Evolutionary conservation across 768 basidiomycete genomes (phyloP), one percentile per base, ranked within the genome.

Genomic region (Mycena belliarum): DNA sequence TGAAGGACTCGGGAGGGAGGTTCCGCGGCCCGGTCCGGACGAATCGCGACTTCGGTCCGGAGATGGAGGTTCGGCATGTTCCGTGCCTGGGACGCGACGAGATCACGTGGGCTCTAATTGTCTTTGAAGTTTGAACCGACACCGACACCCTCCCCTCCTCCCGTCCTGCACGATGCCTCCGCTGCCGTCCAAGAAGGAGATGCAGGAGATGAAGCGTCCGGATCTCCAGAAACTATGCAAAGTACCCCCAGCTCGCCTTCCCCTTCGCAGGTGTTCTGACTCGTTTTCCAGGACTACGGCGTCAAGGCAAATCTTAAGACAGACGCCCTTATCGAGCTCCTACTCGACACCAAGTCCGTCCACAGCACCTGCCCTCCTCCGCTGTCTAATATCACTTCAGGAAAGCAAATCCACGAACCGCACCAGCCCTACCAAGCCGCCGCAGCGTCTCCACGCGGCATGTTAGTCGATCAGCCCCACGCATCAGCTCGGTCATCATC

Each of bases 231-330:
- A 74, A 51, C 79, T 92, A 71, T 91, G 91, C 80, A 91, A 91
- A 75, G 88, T 87, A 64, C 35, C 59, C 14, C 43, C 41, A 25
- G 6, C 28, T 11, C 32, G 23, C 37, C 46, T 56, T 20, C 12
- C 38, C 7, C 14, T 38, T 41, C 41, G 42, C 18, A 6, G 28
- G 32, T 52, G 53, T 59, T 65, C 52, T 66, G 63, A 45, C 65
- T 47, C 47, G 40, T 40, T 59, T 46, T 51, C 25, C 52, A 93
- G 89, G 88, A 91, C 64, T 84, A 87, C 67, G 89, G 89, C 56
- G 83, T 93, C 59, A 89, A 82, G 72, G 91, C 91, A 43, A 92
- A 92, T 72, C 80, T 91, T 67, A 92, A 89, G 76, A 83, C 88
- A 23, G 88, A 91, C 66, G 85, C 83, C 45, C 75, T 93, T 61